Evolutionary conservation across 2,329 filamentous ascomycete genomes (phyloP).

Genomic region (Diplodia scrobiculata): DNA sequence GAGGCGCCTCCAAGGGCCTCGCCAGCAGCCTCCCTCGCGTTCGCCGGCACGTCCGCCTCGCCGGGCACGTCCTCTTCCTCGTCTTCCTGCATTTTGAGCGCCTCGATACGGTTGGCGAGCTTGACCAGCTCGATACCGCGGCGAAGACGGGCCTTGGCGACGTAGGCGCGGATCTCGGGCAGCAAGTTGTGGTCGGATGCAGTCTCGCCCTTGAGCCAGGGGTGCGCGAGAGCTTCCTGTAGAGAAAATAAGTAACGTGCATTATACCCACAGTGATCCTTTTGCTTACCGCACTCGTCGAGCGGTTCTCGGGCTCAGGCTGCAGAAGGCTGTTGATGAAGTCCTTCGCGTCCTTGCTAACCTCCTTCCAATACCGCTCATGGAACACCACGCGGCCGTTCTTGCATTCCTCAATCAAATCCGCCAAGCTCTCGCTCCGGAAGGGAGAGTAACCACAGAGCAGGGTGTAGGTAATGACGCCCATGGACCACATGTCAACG

Average conservation of each 20-base stretch:
- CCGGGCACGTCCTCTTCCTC: constrained; percentile 70
- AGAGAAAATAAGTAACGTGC: constrained; percentile 5
- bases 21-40: constrained; percentile 60
- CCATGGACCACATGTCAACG: constrained; percentile 99
- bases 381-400: constrained; percentile 86
- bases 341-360: constrained; percentile 90
- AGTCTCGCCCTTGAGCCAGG: constrained; percentile 87
- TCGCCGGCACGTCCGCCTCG: constrained; percentile 62
- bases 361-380: constrained; percentile 97
- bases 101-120: constrained; percentile 90
- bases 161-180: constrained; percentile 93
- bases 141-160: constrained; percentile 85
- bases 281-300: constrained; percentile 69
- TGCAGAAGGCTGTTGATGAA: constrained; percentile 85
- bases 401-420: constrained; percentile 92
- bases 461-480: constrained; percentile 97
- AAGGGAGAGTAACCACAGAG: constrained; percentile 98
- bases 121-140: constrained; percentile 96
- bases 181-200: constrained; percentile 96
- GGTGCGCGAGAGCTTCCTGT: constrained; percentile 75
- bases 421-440: constrained; percentile 87
- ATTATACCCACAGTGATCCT: not conserved
- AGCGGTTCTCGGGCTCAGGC: constrained; percentile 73
- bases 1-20: constrained; percentile 45
- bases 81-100: constrained; percentile 90